Percentiles rank a stretch among this genome's conserved stretches.
phyloP scores from a whole-genome alignment of 306 rosid species.

The Dalbergia cochinchinensis region DNA sequence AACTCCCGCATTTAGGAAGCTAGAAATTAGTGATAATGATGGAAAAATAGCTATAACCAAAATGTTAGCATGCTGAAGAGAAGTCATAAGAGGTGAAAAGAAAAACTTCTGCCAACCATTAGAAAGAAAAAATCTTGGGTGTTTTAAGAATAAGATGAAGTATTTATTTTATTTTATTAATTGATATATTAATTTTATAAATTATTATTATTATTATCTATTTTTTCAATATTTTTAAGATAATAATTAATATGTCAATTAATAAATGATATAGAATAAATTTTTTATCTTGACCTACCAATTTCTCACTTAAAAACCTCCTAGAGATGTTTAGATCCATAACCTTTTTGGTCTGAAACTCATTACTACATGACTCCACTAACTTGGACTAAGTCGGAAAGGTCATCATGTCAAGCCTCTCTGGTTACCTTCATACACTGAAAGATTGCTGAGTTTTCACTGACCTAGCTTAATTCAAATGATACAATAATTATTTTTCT shows the following conservation, averaged over 20 bases:
- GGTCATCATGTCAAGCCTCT: not conserved
- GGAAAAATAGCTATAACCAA: not conserved
- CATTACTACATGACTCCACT: not conserved
- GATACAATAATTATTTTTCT: too few species aligned
- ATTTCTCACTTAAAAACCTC: not conserved
- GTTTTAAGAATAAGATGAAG: too few species aligned
- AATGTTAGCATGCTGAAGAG: constrained; percentile 6
- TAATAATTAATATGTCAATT: too few species aligned
- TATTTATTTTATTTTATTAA: too few species aligned
- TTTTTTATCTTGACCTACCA: too few species aligned
- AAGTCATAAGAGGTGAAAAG: not conserved
- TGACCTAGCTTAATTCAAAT: too few species aligned
- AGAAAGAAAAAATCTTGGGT: too few species aligned
- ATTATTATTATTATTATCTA: too few species aligned
- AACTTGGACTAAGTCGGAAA: constrained; percentile 14
- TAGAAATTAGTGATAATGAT: not conserved
- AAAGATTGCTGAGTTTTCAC: not conserved
- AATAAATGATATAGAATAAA: too few species aligned
- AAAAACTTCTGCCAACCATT: not conserved
- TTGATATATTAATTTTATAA: too few species aligned
- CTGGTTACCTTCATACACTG: not conserved
- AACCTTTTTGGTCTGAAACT: not conserved
- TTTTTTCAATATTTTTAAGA: too few species aligned
- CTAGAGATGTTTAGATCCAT: not conserved
- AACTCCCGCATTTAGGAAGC: constrained; percentile 13